Percentiles rank a stretch among this genome's conserved stretches.
Evolutionary conservation across 2,329 filamentous ascomycete genomes (phyloP).

Genomic region (Fusarium sp.): DNA sequence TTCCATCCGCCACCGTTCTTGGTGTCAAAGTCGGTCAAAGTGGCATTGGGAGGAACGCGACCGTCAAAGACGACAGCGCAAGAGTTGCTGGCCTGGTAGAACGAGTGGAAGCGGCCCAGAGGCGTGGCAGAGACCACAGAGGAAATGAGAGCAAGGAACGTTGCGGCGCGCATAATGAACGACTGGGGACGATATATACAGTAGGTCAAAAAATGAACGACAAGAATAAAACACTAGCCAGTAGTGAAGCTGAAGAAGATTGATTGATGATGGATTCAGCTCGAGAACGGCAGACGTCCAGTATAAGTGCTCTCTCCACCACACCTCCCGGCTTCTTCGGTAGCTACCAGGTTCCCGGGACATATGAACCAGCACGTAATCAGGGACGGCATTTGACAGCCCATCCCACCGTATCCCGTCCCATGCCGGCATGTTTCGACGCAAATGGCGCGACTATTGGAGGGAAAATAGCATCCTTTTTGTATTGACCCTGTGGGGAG

Average conservation of each 20-base stretch:
- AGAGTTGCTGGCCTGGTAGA: constrained; percentile 18
- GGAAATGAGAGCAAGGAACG: constrained; percentile 33
- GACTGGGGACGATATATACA: constrained; percentile 13
- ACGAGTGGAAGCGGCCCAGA: constrained; percentile 11
- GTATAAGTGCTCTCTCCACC: background rate
- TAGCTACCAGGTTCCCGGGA: constrained; percentile 21
- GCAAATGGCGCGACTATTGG: constrained; percentile 22
- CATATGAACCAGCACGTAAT: constrained; percentile 10
- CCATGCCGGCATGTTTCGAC: background rate
- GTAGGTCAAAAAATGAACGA: constrained; percentile 16
- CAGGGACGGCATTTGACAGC: constrained; percentile 18
- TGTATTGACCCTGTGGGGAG: background rate
- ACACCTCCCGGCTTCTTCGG: constrained; percentile 28
- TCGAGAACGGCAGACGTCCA: constrained; percentile 1
- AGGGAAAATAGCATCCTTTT: constrained; percentile 26
- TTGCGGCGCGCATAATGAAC: constrained; percentile 35
- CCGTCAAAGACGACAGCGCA: constrained; percentile 63
- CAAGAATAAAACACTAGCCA: constrained; percentile 38
- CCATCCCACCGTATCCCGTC: constrained; percentile 20
- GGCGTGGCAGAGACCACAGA: constrained; percentile 40
- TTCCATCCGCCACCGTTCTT: constrained; percentile 52
- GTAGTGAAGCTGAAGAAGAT: constrained; percentile 30
- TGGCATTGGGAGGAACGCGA: constrained; percentile 58
- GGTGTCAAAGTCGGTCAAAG: constrained; percentile 59
- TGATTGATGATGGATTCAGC: background rate